Evolutionary conservation across 192 early-diverging fungal species (phyloP), one percentile per base, ranked within the genome.

Genomic region (Coemansia sp.): DNA sequence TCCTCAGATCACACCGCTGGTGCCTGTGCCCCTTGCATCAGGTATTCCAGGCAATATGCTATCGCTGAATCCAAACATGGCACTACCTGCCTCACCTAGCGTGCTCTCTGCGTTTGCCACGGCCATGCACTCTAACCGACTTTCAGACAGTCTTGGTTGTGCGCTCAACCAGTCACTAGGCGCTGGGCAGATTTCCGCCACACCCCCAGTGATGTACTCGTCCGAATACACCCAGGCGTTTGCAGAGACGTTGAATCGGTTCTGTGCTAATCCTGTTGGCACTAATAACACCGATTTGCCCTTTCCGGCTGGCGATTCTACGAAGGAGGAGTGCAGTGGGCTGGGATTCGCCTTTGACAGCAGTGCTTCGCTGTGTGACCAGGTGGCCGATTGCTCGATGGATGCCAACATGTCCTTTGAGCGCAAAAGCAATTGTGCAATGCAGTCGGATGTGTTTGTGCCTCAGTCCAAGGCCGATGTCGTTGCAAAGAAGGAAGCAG

Each of bases 71-170:
- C 2, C 14, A 4, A 13, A 13, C 10, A 30, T 45, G 10, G 46
- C 64, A 8, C 18, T 59, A 15, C 41, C 62, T 20, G 43, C 36
- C 4, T 45, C 42, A 5, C 23, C 30, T 8, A 34, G 37, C 7
- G 45, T 35, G 27, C 50, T 57, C 11, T 58, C 62, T 13, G 55
- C 62, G 10, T 65, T 65, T 36, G 43, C 62, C 44, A 37, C 62
- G 9, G 54, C 50, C 1, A 36, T 55, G 8, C 29, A 20, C 32
- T n/a, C 51, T 40, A n/a, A 14, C 36, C 4, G 25, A 10, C 1
- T 17, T 5, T n/a, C 51, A 33, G 23, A 14, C 36, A 13, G 25
- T 20, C 1, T 17, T 5, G 10, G 30, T 8, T 39, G 10, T 5
- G n/a, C 14, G 3, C 10, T 51, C 13, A 40, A 17, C 49, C 23